Evolutionary conservation across 2,329 filamentous ascomycete species (phyloP).

Genomic region (Colletotrichum cuscutae): DNA sequence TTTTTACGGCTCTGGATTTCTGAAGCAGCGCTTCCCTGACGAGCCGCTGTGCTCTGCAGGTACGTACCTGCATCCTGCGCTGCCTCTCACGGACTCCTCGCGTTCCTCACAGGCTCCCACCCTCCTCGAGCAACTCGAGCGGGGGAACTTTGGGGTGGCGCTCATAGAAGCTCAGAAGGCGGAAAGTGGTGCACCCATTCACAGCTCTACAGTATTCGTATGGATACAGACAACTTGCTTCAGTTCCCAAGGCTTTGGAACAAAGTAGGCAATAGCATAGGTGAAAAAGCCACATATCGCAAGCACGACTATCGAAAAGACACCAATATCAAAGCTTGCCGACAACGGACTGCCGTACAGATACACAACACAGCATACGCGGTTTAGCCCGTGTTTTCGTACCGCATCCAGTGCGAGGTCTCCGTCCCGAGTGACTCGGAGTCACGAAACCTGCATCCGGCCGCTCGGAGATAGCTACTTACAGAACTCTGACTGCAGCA

Average conservation of each 20-base stretch:
- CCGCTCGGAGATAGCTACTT: conserved; percentile 35
- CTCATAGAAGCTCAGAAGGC: conserved; percentile 5
- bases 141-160: conserved; percentile 11
- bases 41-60: neutral
- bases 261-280: neutral
- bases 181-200: neutral
- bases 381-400: conserved; percentile 9
- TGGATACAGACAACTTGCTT: neutral
- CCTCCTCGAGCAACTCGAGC: neutral
- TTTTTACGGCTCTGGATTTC: neutral
- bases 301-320: neutral
- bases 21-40: conserved; percentile 23
- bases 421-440: conserved; percentile 24
- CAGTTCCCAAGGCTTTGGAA: neutral
- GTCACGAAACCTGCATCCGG: conserved; percentile 34
- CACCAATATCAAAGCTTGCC: too few species aligned
- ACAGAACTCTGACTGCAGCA: conserved; percentile 32
- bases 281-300: neutral
- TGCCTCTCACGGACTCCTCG: neutral
- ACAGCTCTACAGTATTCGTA: neutral
- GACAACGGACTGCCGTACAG: too few species aligned
- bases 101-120: neutral
- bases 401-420: conserved; percentile 17
- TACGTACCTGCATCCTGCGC: conserved; percentile 1
- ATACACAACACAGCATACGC: neutral